Conservation (phyloP, 371 early-diverging fungal species). For the Apophysomyces elegans region DNA sequence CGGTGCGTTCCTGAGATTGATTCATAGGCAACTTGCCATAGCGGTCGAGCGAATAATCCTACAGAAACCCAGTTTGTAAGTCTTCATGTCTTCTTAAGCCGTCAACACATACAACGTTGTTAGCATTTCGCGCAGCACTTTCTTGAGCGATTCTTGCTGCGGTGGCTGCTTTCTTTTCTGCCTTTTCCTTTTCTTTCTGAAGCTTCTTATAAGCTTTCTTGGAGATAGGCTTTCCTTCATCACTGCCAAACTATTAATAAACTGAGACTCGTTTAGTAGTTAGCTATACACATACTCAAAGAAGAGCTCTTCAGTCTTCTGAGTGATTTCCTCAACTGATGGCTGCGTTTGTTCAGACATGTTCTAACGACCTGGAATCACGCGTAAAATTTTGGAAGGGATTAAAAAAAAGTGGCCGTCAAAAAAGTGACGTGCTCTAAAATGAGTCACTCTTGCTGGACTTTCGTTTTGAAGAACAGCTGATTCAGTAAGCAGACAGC, state of each 20-base stretch:
- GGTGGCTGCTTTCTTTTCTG: slow-evolving; percentile 76
- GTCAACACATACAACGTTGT: slow-evolving; percentile 51
- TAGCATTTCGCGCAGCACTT: slow-evolving; percentile 81
- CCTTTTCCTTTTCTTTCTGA: slow-evolving; percentile 91
- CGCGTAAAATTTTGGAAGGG: background rate
- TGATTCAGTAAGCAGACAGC: too few species aligned
- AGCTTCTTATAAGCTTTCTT: slow-evolving; percentile 94
- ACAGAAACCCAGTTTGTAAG: slow-evolving; percentile 1
- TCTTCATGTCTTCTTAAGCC: background rate
- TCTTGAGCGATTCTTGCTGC: slow-evolving; percentile 85
- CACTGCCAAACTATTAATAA: slow-evolving; percentile 42
- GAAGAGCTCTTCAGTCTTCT: slow-evolving; percentile 59
- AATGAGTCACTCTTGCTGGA: too few species aligned
- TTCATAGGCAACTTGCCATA: slow-evolving; percentile 92
- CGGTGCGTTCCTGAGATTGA: slow-evolving; percentile 78
- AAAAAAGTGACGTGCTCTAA: too few species aligned
- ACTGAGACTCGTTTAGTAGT: background rate
- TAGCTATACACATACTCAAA: slow-evolving; percentile 49
- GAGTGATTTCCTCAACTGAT: slow-evolving; percentile 54
- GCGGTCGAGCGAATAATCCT: slow-evolving; percentile 81
- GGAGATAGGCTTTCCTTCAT: slow-evolving; percentile 89
- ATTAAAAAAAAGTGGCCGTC: too few species aligned
- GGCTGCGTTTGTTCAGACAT: slow-evolving; percentile 44
- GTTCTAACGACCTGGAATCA: background rate
- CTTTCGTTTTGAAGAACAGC: too few species aligned